Percentiles rank a stretch among this genome's conserved stretches.
These are phyloP conservation scores for Extremus antarcticus DNA, from an alignment of 495 filamentous ascomycete genomes.

Conservation along the genomic window DNA sequence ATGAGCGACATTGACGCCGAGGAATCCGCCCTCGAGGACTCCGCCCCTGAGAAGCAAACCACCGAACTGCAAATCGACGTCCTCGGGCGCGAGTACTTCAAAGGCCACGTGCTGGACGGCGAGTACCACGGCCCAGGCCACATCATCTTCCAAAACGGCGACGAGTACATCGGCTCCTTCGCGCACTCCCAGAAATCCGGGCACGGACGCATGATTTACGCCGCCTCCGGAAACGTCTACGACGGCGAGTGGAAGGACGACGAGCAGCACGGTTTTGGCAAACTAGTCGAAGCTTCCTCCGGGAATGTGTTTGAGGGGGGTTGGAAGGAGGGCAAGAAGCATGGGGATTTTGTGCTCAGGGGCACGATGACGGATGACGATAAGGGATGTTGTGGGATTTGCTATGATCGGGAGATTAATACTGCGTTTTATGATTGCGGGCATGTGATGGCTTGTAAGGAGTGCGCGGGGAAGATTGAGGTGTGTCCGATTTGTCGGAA, in stretches of 20 bases:
- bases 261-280: slow-evolving; percentile 49
- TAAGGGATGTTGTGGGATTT: slow-evolving; percentile 51
- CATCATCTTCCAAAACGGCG: slow-evolving; percentile 43
- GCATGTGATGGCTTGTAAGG: slow-evolving; percentile 52
- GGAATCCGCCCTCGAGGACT: not conserved
- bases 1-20: slow-evolving; percentile 13
- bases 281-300: slow-evolving; percentile 45
- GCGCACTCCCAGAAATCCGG: slow-evolving; percentile 39
- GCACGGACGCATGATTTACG: slow-evolving; percentile 48
- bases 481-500: slow-evolving; percentile 55
- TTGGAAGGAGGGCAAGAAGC: slow-evolving; percentile 50
- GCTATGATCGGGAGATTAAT: slow-evolving; percentile 52
- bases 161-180: slow-evolving; percentile 47
- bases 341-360: slow-evolving; percentile 52
- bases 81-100: slow-evolving; percentile 27
- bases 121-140: slow-evolving; percentile 33
- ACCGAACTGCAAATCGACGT: slow-evolving; percentile 11
- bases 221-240: slow-evolving; percentile 49
- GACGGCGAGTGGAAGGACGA: slow-evolving; percentile 48
- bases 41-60: not conserved
- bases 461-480: slow-evolving; percentile 52
- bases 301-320: slow-evolving; percentile 55
- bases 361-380: slow-evolving; percentile 54
- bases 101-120: slow-evolving; percentile 22
- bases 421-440: slow-evolving; percentile 56